These are phyloP conservation scores for Onygenales sp. DNA, from an alignment of 2,329 filamentous ascomycete species.

Conservation along the genomic window DNA sequence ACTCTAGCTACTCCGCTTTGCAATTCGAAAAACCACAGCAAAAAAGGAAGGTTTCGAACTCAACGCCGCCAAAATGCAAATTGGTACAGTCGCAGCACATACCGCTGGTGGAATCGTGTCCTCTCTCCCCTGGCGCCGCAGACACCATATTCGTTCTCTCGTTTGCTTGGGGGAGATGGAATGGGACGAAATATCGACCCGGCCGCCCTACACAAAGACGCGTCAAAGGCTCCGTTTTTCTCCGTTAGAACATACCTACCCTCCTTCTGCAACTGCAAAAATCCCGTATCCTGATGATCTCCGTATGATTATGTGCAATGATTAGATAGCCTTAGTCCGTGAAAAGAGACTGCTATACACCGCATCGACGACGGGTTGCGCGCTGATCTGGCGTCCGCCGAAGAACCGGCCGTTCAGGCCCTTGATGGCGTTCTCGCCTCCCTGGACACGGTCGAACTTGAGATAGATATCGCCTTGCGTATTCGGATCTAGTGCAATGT, in stretches of 20 bases:
- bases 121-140: background rate
- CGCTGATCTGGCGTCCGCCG: constrained; percentile 84
- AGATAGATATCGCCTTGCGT: constrained; percentile 95
- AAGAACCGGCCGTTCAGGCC: constrained; percentile 96
- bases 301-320: background rate
- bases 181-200: background rate
- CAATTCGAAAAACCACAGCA: background rate
- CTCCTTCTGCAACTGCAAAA: constrained; percentile 18
- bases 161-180: background rate
- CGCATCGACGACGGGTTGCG: constrained; percentile 91
- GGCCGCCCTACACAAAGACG: constrained; percentile 1
- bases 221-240: background rate
- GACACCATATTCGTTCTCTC: background rate
- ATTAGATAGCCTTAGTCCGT: constrained; percentile 69
- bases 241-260: constrained; percentile 2
- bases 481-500: constrained; percentile 90
- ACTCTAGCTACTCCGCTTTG: constrained; percentile 1
- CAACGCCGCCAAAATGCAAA: constrained; percentile 2
- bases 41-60: background rate
- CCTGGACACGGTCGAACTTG: constrained; percentile 93
- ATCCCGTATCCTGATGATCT: constrained; percentile 4
- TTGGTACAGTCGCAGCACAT: constrained; percentile 6
- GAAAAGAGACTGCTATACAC: constrained; percentile 97
- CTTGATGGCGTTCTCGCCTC: constrained; percentile 95
- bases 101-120: constrained; percentile 7